These are phyloP conservation scores for Seminavis robusta DNA, from an alignment of 108 stramenopile genomes.

Conservation along the genomic window DNA sequence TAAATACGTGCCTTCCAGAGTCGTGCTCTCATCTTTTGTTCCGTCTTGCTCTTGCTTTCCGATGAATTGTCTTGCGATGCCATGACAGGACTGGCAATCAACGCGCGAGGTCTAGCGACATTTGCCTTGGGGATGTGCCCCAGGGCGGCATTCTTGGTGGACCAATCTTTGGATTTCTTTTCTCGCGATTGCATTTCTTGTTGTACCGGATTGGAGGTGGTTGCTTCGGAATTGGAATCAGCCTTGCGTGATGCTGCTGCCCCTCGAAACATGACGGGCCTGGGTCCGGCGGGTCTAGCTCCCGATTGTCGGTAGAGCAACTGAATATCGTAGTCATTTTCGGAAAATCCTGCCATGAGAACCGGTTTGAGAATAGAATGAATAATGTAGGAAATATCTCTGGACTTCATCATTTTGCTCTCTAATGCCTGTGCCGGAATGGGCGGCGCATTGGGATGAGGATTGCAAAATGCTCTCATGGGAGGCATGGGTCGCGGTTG, in stretches of 20 bases:
- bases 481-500: not conserved
- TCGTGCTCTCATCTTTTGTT: conserved; percentile 44
- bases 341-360: conserved; percentile 22
- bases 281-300: conserved; percentile 15
- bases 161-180: conserved; percentile 66
- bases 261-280: no score
- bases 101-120: conserved; percentile 72
- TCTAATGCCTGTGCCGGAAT: conserved; percentile 54
- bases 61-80: conserved; percentile 18
- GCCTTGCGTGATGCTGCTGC: conserved; percentile 10
- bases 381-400: conserved; percentile 73
- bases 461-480: conserved; percentile 43
- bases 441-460: conserved; percentile 60
- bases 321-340: conserved; percentile 47
- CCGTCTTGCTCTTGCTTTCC: conserved; percentile 2
- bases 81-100: conserved; percentile 61
- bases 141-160: conserved; percentile 53
- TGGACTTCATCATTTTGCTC: conserved; percentile 51
- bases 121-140: conserved; percentile 66
- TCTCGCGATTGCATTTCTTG: conserved; percentile 50
- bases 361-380: conserved; percentile 74
- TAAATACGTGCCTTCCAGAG: conserved; percentile 82
- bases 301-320: conserved; percentile 29
- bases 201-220: conserved; percentile 34
- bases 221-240: conserved; percentile 21